Base-by-base conservation (phyloP, 208 protist species). In the Histomonas meleagridis region DNA sequence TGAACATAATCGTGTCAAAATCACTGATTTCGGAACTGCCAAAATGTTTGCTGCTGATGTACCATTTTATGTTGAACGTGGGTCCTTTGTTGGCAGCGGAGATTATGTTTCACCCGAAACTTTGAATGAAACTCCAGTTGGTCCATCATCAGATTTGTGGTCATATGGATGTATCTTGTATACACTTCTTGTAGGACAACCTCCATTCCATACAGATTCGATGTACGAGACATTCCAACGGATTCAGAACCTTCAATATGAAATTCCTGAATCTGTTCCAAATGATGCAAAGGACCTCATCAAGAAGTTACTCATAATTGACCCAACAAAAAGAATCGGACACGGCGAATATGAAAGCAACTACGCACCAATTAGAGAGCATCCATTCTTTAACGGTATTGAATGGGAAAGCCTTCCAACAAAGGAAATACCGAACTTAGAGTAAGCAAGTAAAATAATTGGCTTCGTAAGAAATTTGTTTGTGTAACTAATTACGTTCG, bases 381-480 rank as follows among this genome's bases (percentile, higher is more conserved):
- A 79, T 79, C 70, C 70, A 51, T 79, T 79, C 70, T 79, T 79
- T 49, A 79, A 18, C 40, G 70, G 40, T 28, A 79, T 79, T n/a
- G 49, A 79, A 7, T 79, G 70, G 70, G 32, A 46, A 46, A 35
- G 23, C 14, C 40, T 79, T 21, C 70, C 70, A 7, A n/a, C n/a
- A n/a, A n/a, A n/a, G n/a, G n/a, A n/a, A n/a, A n/a, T n/a, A n/a
- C n/a, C n/a, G n/a, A n/a, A n/a, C n/a, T n/a, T n/a, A n/a, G n/a
- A n/a, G n/a, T n/a, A n/a, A n/a, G n/a, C n/a, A n/a, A n/a, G n/a
- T n/a, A n/a, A n/a, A n/a, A n/a, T n/a, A n/a, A n/a, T n/a, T n/a
- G n/a, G n/a, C n/a, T n/a, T n/a, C n/a, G n/a, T n/a, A n/a, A n/a
- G n/a, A n/a, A n/a, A n/a, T n/a, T n/a, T n/a, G n/a, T n/a, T n/a